These are phyloP conservation scores for Verticillium tricorpus DNA, from an alignment of 2,329 filamentous ascomycete genomes.

Conservation along the genomic window DNA sequence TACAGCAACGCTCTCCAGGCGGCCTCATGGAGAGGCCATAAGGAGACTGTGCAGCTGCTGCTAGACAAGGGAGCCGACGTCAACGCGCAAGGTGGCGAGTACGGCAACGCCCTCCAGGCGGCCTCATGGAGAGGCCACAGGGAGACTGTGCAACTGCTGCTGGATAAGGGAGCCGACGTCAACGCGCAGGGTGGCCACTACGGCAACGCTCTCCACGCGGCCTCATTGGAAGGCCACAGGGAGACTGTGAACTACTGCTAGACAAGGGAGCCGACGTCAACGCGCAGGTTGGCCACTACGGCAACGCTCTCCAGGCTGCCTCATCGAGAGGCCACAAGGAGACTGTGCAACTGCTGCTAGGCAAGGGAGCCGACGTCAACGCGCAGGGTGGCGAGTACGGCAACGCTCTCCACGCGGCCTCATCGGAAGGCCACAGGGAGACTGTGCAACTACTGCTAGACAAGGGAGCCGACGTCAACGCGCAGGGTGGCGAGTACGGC, in stretches of 20 bases:
- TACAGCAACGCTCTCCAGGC: not conserved
- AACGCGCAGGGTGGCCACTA: not conserved
- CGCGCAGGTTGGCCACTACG: not conserved
- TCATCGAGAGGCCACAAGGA: not conserved
- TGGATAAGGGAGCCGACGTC: not conserved
- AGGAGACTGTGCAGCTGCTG: not conserved
- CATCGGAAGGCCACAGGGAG: not conserved
- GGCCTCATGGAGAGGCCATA: not conserved
- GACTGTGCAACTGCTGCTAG: not conserved
- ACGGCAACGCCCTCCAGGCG: not conserved
- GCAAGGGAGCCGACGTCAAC: not conserved
- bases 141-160: not conserved
- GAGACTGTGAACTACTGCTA: slow-evolving; percentile 1
- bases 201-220: not conserved
- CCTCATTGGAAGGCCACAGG: not conserved
- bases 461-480: not conserved
- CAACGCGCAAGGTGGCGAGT: not conserved
- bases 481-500: not conserved
- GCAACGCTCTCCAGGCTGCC: slow-evolving; percentile 1
- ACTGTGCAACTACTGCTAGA: not conserved
- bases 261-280: not conserved
- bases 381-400: not conserved
- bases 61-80: not conserved
- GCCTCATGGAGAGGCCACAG: not conserved
- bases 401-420: not conserved